phyloP scores from a whole-genome alignment of 1,284 basidiomycete species.

The Rhodofomes roseus region DNA sequence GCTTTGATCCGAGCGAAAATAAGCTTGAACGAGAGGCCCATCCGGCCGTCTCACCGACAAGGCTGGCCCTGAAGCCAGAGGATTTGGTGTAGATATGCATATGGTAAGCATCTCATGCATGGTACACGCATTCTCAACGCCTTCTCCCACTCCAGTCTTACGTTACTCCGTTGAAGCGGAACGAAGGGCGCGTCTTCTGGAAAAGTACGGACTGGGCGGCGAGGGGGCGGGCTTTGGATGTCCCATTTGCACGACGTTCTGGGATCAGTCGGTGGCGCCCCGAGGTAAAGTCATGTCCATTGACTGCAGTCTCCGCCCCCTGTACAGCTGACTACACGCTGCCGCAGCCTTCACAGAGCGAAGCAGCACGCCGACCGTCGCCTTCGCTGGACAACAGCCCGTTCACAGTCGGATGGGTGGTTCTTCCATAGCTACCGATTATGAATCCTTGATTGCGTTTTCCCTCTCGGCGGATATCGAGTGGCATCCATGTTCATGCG shows the following conservation, averaged over 20 bases:
- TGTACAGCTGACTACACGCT: not conserved
- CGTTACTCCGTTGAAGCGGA: not conserved
- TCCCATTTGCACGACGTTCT: not conserved
- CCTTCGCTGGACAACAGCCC: not conserved
- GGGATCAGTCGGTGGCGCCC: not conserved
- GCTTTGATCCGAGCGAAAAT: no score
- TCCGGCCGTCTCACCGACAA: no score
- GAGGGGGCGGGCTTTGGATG: not conserved
- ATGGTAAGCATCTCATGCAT: not conserved
- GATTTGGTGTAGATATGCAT: not conserved
- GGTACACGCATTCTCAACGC: no score
- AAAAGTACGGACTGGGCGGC: not conserved
- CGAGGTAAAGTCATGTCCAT: not conserved
- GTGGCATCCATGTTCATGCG: not conserved
- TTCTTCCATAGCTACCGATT: not conserved
- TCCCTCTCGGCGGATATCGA: not conserved
- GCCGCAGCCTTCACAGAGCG: not conserved
- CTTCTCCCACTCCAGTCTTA: not conserved
- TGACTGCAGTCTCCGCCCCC: not conserved
- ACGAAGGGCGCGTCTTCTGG: not conserved
- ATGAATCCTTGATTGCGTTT: not conserved
- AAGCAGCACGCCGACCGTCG: not conserved
- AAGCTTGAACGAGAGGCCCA: no score
- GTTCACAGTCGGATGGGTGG: not conserved
- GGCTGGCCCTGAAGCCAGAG: no score